Base-by-base conservation (phyloP, 1,284 basidiomycete species). In the Boletellus dicymbophilus region DNA sequence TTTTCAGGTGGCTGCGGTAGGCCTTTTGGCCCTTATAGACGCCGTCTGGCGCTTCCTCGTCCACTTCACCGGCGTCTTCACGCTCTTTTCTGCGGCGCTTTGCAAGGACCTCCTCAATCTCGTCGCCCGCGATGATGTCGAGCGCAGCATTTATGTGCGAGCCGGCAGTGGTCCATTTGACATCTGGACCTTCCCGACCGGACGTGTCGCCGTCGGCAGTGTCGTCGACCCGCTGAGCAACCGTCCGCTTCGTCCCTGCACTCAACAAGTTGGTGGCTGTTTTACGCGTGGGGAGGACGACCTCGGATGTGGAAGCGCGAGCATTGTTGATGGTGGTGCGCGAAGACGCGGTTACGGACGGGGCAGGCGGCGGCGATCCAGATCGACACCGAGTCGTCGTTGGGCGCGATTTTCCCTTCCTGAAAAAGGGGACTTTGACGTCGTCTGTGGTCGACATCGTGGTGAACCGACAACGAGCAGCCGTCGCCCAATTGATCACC, bases 1-100 rank as follows among this genome's bases (percentile, higher is more conserved):
- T 90, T 74, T 88, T 87, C 60, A 96, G 73, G 62, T 94, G 94
- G 49, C 80, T 82, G 58, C 85, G 79, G 74, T 98, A 98, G 13
- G 84, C 86, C 44, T 82, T 82, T 65, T 90, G 82, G 6, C 97
- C 96, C 51, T 81, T 84, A 68, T 99, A 99, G 60, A 93, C 66
- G 7, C 95, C 94, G 68, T 99, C 95, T 51, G 94, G 86, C 0
- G 81, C 81, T 46, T 76, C 70, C 27, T 82, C 83, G 21, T 82
- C 80, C 11, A 82, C 82, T 12, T 82, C 83, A 22, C 81, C 82
- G 6, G 75, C 77, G 20, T 80, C 79, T 44, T 68, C 70, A 53
- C 73, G 76, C 56, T 78, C 78, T 55, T 81, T 78, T 55, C 74
- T 72, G 38, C 74, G 75, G 53, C 81, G 76, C 66, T 90, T 88